phyloP scores from a whole-genome alignment of 495 filamentous ascomycete species.

The Apodospora peruviana region DNA sequence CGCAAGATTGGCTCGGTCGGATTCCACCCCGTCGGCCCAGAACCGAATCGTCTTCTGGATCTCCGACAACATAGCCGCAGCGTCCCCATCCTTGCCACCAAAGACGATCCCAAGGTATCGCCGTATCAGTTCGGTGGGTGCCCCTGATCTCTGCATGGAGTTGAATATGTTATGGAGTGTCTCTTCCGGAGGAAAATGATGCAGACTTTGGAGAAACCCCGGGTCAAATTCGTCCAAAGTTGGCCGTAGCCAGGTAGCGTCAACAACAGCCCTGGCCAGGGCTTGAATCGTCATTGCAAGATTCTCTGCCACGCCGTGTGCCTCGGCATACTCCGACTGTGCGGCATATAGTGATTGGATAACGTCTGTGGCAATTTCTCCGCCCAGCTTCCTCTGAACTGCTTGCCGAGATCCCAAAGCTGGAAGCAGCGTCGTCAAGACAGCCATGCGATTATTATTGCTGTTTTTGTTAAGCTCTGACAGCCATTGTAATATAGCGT shows the following conservation, averaged over 20 bases:
- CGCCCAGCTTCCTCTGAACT: constrained; percentile 2
- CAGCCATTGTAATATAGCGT: constrained; percentile 5
- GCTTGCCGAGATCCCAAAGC: not conserved
- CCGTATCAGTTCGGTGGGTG: not conserved
- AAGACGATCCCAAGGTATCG: constrained; percentile 9
- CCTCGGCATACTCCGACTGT: constrained; percentile 2
- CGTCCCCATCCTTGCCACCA: constrained; percentile 6
- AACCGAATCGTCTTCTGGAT: constrained; percentile 9
- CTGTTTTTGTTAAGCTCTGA: constrained; percentile 3
- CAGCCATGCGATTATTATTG: constrained; percentile 13
- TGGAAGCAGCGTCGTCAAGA: constrained; percentile 10
- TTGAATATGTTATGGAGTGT: constrained; percentile 11
- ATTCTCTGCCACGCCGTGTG: constrained; percentile 10
- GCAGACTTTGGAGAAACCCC: not conserved
- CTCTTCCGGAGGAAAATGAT: constrained; percentile 7
- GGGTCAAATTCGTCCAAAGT: constrained; percentile 1
- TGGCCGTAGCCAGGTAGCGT: constrained; percentile 8
- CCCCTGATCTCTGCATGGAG: not conserved
- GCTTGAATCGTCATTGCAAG: constrained; percentile 12
- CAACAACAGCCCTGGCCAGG: constrained; percentile 6
- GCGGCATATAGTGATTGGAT: constrained; percentile 6
- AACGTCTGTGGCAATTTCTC: constrained; percentile 8
- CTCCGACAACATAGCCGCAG: constrained; percentile 1
- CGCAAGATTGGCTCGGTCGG: constrained; percentile 9
- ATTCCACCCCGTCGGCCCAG: constrained; percentile 2